phyloP scores from a whole-genome alignment of 371 early-diverging fungal species.

The Lichtheimia corymbifera region DNA sequence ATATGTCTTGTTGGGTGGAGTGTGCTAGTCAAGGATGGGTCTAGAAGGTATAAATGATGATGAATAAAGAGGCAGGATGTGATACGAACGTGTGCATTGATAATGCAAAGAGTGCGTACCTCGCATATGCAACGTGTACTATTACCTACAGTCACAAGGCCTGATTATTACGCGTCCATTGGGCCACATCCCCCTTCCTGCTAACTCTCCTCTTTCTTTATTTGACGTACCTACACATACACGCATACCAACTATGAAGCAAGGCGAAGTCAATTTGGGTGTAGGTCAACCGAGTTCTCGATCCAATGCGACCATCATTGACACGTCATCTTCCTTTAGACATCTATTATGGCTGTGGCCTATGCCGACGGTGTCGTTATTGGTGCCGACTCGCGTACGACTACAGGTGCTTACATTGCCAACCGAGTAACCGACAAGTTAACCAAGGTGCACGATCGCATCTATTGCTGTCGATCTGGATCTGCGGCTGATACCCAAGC shows the following conservation, averaged over 20 bases:
- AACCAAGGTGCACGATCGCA: constrained; percentile 93
- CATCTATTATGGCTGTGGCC: constrained; percentile 99
- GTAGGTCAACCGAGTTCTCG: constrained; percentile 51
- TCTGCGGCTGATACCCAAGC: constrained; percentile 99
- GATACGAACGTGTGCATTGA: no score
- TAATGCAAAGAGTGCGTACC: no score
- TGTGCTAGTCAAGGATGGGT: no score
- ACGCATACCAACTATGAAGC: constrained; percentile 59
- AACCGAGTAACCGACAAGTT: constrained; percentile 99
- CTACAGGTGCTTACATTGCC: constrained; percentile 96
- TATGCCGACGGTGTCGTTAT: constrained; percentile 96
- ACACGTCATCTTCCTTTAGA: constrained; percentile 54
- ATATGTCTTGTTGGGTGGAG: no score
- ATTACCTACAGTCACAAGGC: constrained; percentile 2
- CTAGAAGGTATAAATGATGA: no score
- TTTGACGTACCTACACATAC: no score
- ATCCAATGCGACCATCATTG: neutral
- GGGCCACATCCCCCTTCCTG: no score
- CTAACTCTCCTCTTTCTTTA: no score
- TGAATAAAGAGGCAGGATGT: no score
- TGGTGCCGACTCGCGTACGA: constrained; percentile 99
- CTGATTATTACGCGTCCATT: neutral
- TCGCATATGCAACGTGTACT: neutral
- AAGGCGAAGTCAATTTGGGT: constrained; percentile 95
- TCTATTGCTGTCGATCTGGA: constrained; percentile 98